Conservation (phyloP, 176 grass and related monocot species). For the Bothriochloa decipiens region DNA sequence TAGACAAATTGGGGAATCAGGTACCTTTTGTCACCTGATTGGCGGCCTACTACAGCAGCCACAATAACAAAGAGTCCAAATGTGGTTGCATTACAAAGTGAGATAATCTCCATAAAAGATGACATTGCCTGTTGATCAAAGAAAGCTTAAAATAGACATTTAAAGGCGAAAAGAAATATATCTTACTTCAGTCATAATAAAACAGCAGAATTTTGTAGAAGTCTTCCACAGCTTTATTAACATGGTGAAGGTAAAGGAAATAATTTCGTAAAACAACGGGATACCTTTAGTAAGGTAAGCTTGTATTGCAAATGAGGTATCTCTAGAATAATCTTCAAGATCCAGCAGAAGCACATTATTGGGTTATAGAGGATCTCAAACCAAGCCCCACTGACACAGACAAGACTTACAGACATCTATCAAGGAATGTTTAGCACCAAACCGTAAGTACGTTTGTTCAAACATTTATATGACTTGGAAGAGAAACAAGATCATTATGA, state of each 20-base stretch:
- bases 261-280: slow-evolving; percentile 8
- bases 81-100: slow-evolving; percentile 53
- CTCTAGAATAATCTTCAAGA: slow-evolving; percentile 72
- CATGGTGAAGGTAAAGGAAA: neutral
- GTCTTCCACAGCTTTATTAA: neutral
- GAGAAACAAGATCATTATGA: slow-evolving; percentile 9
- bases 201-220: slow-evolving; percentile 1
- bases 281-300: slow-evolving; percentile 66
- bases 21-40: slow-evolving; percentile 54
- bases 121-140: slow-evolving; percentile 45
- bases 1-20: neutral
- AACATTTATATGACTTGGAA: slow-evolving; percentile 11
- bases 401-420: slow-evolving; percentile 58
- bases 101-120: slow-evolving; percentile 61
- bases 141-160: neutral
- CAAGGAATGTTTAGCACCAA: slow-evolving; percentile 25
- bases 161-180: neutral
- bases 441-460: slow-evolving; percentile 15
- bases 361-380: slow-evolving; percentile 65
- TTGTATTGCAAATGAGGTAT: slow-evolving; percentile 81
- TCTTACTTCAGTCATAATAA: neutral
- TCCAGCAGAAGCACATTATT: slow-evolving; percentile 79
- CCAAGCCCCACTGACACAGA: slow-evolving; percentile 54
- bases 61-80: slow-evolving; percentile 65
- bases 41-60: slow-evolving; percentile 24